Percentiles rank a stretch among this genome's conserved stretches.
phyloP scores from a whole-genome alignment of 2,329 filamentous ascomycete species.

The Aspergillus brasiliensis region DNA sequence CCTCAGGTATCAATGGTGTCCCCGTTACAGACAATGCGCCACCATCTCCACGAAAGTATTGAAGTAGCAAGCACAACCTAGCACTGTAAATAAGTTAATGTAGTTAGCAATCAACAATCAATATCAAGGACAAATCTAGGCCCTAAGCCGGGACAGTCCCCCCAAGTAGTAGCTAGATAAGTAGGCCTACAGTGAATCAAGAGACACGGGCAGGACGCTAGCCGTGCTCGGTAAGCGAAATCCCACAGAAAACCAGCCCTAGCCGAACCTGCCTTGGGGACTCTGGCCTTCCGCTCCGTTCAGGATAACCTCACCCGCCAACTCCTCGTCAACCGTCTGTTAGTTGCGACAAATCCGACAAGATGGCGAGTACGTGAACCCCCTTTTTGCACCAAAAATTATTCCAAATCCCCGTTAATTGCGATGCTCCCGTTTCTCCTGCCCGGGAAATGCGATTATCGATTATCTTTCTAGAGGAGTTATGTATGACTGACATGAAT shows the following conservation, averaged over 20 bases:
- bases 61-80: background rate
- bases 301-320: conserved; percentile 41
- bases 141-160: background rate
- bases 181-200: background rate
- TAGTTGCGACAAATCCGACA: conserved; percentile 46
- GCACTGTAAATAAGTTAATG: too few relatives aligned
- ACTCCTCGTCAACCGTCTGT: conserved; percentile 40
- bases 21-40: background rate
- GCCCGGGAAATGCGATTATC: background rate
- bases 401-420: background rate
- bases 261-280: conserved; percentile 30
- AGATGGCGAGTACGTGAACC: conserved; percentile 49
- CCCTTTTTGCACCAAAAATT: conserved; percentile 2
- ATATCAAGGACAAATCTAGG: background rate
- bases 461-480: background rate
- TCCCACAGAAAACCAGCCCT: conserved; percentile 44
- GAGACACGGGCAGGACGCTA: conserved; percentile 17
- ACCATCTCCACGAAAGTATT: background rate
- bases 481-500: conserved; percentile 29
- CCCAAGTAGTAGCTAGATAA: background rate
- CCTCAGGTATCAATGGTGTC: background rate
- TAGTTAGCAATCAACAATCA: too few relatives aligned
- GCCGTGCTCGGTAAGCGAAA: conserved; percentile 42
- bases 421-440: background rate
- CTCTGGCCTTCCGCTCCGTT: conserved; percentile 33